Percentiles rank a stretch among this genome's conserved stretches.
Evolutionary conservation across 2,329 filamentous ascomycete genomes (phyloP).

Genomic region (Fusarium luffae): DNA sequence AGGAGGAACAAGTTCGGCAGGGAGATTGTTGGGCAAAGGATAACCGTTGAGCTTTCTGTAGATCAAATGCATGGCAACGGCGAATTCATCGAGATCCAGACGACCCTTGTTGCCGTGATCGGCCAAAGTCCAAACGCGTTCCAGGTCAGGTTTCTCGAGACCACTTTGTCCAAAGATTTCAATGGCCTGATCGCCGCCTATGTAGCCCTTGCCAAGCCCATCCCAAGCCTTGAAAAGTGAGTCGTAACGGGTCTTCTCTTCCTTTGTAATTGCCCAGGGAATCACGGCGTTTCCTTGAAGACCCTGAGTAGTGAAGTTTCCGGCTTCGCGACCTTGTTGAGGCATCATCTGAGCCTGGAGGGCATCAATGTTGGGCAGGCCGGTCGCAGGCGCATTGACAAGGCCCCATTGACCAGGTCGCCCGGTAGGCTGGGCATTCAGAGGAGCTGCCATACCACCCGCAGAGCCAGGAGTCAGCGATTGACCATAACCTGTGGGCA

Average conservation of each 20-base stretch:
- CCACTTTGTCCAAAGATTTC: constrained; percentile 98
- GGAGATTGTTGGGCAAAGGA: constrained; percentile 85
- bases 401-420: constrained; percentile 97
- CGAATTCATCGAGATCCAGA: constrained; percentile 95
- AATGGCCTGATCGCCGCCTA: constrained; percentile 90
- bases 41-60: constrained; percentile 98
- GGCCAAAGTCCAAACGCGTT: constrained; percentile 93
- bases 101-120: constrained; percentile 95
- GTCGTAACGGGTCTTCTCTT: constrained; percentile 97
- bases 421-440: constrained; percentile 96
- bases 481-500: constrained; percentile 69
- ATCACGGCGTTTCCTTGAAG: constrained; percentile 94
- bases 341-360: constrained; percentile 97
- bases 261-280: constrained; percentile 98
- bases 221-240: constrained; percentile 97
- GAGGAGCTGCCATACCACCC: constrained; percentile 73
- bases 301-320: constrained; percentile 84
- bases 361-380: constrained; percentile 92
- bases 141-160: constrained; percentile 87
- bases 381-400: constrained; percentile 90
- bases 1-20: constrained; percentile 91
- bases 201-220: constrained; percentile 90
- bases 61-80: constrained; percentile 98
- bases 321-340: constrained; percentile 87
- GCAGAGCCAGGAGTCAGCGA: constrained; percentile 61